Percentiles rank a stretch among this genome's conserved stretches.
Evolutionary conservation across 208 protist species (phyloP).

Genomic region (Acanthamoeba rhysodes): DNA sequence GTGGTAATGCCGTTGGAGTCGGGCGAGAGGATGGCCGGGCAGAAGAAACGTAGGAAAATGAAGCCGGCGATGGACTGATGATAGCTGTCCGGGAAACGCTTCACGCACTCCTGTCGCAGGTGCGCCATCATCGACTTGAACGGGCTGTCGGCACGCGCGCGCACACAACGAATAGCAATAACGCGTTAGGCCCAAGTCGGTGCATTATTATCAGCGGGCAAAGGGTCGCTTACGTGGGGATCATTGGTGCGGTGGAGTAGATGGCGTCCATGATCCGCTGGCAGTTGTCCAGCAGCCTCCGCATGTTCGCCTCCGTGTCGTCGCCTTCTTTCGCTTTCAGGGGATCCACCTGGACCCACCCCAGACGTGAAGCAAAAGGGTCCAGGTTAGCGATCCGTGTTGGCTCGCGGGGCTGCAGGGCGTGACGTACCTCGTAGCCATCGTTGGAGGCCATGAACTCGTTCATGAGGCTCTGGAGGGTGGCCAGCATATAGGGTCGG

Average conservation of each 20-base stretch:
- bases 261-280: conserved; percentile 52
- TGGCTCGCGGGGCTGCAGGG: too few relatives aligned
- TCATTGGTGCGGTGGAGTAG: background rate
- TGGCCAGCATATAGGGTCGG: conserved; percentile 75
- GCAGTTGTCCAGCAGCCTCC: conserved; percentile 15
- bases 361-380: background rate
- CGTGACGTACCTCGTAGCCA: conserved; percentile 75
- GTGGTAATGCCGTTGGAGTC: conserved; percentile 74
- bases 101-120: conserved; percentile 80
- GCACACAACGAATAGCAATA: background rate
- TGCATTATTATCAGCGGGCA: background rate
- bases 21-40: conserved; percentile 83
- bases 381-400: too few relatives aligned
- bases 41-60: conserved; percentile 86
- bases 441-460: conserved; percentile 71
- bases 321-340: background rate
- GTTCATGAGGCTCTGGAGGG: conserved; percentile 78
- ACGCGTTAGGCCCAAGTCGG: too few relatives aligned
- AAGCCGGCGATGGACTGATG: conserved; percentile 86
- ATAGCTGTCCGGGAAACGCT: conserved; percentile 80
- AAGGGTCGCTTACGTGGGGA: background rate
- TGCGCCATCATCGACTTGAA: conserved; percentile 77
- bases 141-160: background rate
- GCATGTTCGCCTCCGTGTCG: conserved; percentile 37
- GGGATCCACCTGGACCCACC: conserved; percentile 6